Evolutionary conservation across 148 eudicot species (phyloP).

Genomic region (Simmondsia chinensis): DNA sequence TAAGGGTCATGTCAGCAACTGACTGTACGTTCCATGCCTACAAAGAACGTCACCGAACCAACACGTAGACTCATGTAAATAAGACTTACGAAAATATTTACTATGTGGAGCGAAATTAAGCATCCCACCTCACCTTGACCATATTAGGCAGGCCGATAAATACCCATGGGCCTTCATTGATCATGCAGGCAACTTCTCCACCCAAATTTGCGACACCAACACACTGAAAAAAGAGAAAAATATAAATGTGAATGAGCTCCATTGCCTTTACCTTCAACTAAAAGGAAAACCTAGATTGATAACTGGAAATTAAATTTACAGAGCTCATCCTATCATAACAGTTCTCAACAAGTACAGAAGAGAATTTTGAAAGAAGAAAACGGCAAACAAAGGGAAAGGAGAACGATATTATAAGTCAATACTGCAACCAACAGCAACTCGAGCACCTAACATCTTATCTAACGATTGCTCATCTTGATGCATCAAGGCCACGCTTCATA

Average conservation of each 20-base stretch:
- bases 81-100: background rate
- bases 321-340: too few species aligned
- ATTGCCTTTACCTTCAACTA: too few species aligned
- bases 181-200: conserved; percentile 87
- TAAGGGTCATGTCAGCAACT: conserved; percentile 55
- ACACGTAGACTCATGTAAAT: background rate
- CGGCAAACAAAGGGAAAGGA: too few species aligned
- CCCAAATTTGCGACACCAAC: conserved; percentile 49
- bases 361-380: too few species aligned
- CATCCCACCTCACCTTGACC: conserved; percentile 66
- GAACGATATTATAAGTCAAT: too few species aligned
- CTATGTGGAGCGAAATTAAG: conserved; percentile 2
- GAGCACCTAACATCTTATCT: too few species aligned
- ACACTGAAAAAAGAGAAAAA: conserved; percentile 37
- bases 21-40: conserved; percentile 92
- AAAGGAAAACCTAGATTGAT: too few species aligned
- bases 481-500: too few species aligned
- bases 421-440: too few species aligned
- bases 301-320: too few species aligned
- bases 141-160: conserved; percentile 79
- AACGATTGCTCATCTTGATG: too few species aligned
- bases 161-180: conserved; percentile 98
- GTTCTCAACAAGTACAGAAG: too few species aligned
- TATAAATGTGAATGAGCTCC: background rate
- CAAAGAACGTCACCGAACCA: conserved; percentile 7